Evolutionary conservation across 352 stramenopile genomes (phyloP).

Genomic region (Phytophthora uliginosa): DNA sequence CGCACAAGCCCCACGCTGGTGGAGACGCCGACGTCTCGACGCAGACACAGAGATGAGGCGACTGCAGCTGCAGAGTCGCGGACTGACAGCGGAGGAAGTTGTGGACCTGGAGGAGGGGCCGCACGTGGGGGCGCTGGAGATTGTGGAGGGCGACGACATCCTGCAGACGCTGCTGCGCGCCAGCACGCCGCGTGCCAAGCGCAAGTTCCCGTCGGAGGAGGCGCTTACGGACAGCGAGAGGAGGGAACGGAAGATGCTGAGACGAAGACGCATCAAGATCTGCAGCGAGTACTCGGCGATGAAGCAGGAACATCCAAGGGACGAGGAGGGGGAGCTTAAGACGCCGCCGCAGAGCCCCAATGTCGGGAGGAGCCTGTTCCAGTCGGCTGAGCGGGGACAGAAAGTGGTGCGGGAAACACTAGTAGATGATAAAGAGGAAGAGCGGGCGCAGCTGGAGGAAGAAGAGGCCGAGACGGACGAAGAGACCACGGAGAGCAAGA

Average conservation of each 20-base stretch:
- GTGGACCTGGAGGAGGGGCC: slow-evolving; percentile 55
- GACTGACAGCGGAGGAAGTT: slow-evolving; percentile 22
- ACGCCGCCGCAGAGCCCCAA: background rate
- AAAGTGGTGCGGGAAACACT: background rate
- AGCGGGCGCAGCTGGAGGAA: slow-evolving; percentile 29
- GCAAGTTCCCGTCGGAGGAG: slow-evolving; percentile 65
- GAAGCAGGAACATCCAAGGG: slow-evolving; percentile 35
- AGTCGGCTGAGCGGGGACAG: background rate
- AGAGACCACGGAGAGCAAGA: slow-evolving; percentile 58
- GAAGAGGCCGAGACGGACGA: slow-evolving; percentile 60
- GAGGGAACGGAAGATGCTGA: slow-evolving; percentile 54
- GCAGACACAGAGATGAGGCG: background rate
- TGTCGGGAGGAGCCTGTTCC: slow-evolving; percentile 18
- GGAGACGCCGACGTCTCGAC: slow-evolving; percentile 11
- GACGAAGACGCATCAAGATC: slow-evolving; percentile 52
- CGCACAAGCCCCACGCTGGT: slow-evolving; percentile 10
- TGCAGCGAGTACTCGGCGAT: slow-evolving; percentile 47
- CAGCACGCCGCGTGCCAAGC: slow-evolving; percentile 51
- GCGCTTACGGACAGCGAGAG: slow-evolving; percentile 57
- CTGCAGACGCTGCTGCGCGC: slow-evolving; percentile 53
- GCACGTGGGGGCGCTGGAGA: slow-evolving; percentile 57
- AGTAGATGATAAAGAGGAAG: slow-evolving; percentile 23
- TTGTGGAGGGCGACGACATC: slow-evolving; percentile 76
- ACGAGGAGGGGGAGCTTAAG: slow-evolving; percentile 1
- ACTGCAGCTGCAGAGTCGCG: slow-evolving; percentile 2